Evolutionary conservation across 129 eudicot species (phyloP), one percentile per base, ranked within the genome.

Genomic region (Pulicaria dysenterica): DNA sequence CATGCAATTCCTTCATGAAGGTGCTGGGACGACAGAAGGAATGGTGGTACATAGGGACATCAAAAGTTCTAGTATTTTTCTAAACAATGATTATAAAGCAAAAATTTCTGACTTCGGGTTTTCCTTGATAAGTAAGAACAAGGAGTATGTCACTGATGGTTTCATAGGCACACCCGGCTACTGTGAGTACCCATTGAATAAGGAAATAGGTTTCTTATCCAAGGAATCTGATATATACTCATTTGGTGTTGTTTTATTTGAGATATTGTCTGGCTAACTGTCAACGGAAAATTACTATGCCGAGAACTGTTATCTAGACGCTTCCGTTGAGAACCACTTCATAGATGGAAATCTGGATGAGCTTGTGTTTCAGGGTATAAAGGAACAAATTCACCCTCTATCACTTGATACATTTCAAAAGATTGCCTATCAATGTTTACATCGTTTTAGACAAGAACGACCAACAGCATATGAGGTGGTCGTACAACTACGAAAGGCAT

Each of bases 211-310:
- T 2, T 34, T 51, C 7, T 49, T 67, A 14, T 48, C 73, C 5
- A 47, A 49, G n/a, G 43, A 49, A 36, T 36, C 16, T 4, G 62
- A 53, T 39, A 39, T 51, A 3, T 53, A 69, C 38, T 53, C 74
- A 5, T 69, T 69, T 0, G 74, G 74, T 3, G 51, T 53, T 5
- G 50, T 69, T 5, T 69, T 69, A 39, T 51, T 53, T 15, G 63
- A 51, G 48, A 19, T 69, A 6, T 51, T 69, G 62, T 51, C 8
- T 9, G 74, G 74, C 5, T 50, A 38, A 55, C 7, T 51, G 7
- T 4, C 2, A 14, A 0, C 2, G 0, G 13, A 1, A 4, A 16
- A 6, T 4, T 4, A 39, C 3, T 7, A 62, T 14, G 34, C 14
- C 3, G 2, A 0, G 15, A 3, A 4, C 7, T 8, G 8, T 11